Base-by-base conservation (phyloP, 306 rosid species). In the Carpinus viminea region DNA sequence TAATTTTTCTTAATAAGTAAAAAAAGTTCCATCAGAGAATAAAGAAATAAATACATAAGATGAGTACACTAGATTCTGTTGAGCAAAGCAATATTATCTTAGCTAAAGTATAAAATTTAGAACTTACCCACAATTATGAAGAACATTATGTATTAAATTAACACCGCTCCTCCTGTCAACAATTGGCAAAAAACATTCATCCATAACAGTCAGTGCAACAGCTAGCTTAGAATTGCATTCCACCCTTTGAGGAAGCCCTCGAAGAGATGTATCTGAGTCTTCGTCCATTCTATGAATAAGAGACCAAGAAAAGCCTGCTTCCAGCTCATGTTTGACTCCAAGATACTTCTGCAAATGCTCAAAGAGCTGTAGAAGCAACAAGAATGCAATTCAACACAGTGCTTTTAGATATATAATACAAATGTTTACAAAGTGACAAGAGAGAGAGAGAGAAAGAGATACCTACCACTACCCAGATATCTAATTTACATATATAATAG, bases 81-180 rank as follows among this genome's bases (percentile, higher is more conserved):
- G 59, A 70, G 70, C 20, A 36, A 60, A 79, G 62, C 68, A 78
- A 70, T 24, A 81, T 36, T 36, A 18, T 50, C 62, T 64, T 31
- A 73, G 51, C 11, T 28, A 61, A 54, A 47, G 36, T 8, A 64
- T 70, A 62, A 51, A 62, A 26, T 52, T 21, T 48, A 45, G 75
- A 74, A 61, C 98, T 90, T 90, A 96, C 99, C 99, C 92, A 83
- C 89, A 85, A 83, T 90, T 96, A 73, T 90, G 93, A 66, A 96
- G 88, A 84, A 90, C 92, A 80, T 93, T 93, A 72, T 84, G 96
- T 79, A 96, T 93, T 85, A 93, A 57, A 82, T 89, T 96, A 87
- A 96, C 87, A 76, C 99, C 96, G 79, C 98, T 96, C 88, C 99
- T 91, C 80, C 98, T 78, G 82, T 96, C 99, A 86, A 93, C 87